These are phyloP conservation scores for Westerdykella sp. DNA, from an alignment of 2,329 filamentous ascomycete species.

Conservation along the genomic window DNA sequence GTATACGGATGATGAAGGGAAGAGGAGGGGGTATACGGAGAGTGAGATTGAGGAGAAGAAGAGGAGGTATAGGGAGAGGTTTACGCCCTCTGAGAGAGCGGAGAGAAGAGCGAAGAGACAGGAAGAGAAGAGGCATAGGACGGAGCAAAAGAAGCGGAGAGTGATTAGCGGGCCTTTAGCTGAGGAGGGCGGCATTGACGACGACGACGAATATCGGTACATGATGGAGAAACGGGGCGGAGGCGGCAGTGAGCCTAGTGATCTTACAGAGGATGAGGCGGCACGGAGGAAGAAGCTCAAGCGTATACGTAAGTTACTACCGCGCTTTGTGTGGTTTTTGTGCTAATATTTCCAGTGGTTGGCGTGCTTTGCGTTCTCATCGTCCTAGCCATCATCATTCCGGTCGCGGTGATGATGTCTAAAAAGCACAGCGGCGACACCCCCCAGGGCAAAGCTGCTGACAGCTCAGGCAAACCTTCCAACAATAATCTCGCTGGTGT, in stretches of 20 bases:
- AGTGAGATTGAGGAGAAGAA: slow-evolving; percentile 26
- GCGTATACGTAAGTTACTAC: slow-evolving; percentile 50
- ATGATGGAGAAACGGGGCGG: slow-evolving; percentile 40
- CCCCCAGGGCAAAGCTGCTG: slow-evolving; percentile 18
- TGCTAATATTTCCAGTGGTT: slow-evolving; percentile 28
- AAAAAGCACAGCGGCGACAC: slow-evolving; percentile 37
- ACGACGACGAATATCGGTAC: slow-evolving; percentile 35
- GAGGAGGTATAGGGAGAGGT: slow-evolving; percentile 22
- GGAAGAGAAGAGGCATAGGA: slow-evolving; percentile 34
- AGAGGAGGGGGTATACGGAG: slow-evolving; percentile 24
- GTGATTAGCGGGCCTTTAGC: slow-evolving; percentile 44
- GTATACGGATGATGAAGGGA: slow-evolving; percentile 10
- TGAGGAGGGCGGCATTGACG: slow-evolving; percentile 41
- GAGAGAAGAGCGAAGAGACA: slow-evolving; percentile 35
- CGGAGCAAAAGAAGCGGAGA: slow-evolving; percentile 33
- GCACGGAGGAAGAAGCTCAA: slow-evolving; percentile 41
- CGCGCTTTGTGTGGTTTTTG: background rate
- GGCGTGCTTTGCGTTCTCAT: slow-evolving; percentile 35
- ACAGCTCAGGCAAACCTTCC: slow-evolving; percentile 27
- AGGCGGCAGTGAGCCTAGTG: slow-evolving; percentile 28
- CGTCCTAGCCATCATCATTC: slow-evolving; percentile 43
- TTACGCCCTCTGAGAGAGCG: slow-evolving; percentile 36
- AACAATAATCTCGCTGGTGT: slow-evolving; percentile 44
- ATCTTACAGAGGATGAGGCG: slow-evolving; percentile 37
- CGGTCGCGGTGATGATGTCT: slow-evolving; percentile 42